phyloP scores from a whole-genome alignment of 1,284 basidiomycete species.

The Prillingera fragicola region DNA sequence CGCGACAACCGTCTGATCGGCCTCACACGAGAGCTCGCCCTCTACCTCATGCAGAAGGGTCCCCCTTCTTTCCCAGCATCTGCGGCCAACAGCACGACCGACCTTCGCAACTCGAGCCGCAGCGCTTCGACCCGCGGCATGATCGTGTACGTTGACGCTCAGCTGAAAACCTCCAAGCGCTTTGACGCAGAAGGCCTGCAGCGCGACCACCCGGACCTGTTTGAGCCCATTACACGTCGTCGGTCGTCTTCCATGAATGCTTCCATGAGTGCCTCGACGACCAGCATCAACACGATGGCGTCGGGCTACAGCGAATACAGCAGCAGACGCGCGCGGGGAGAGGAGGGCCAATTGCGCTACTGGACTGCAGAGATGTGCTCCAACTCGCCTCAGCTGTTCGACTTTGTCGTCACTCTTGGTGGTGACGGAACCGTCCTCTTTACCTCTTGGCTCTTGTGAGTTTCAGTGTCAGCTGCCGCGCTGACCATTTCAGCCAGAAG shows the following conservation, averaged over 20 bases:
- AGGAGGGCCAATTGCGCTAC: slow-evolving; percentile 88
- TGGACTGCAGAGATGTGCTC: slow-evolving; percentile 98
- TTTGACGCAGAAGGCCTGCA: slow-evolving; percentile 90
- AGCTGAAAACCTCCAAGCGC: slow-evolving; percentile 82
- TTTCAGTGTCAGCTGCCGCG: background rate
- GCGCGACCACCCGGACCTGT: slow-evolving; percentile 80
- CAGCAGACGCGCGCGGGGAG: no score
- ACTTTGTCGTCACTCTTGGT: slow-evolving; percentile 97
- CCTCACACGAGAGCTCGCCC: slow-evolving; percentile 85
- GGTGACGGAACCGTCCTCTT: slow-evolving; percentile 98
- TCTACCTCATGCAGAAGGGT: slow-evolving; percentile 84
- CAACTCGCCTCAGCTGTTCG: slow-evolving; percentile 84
- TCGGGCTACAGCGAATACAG: slow-evolving; percentile 5
- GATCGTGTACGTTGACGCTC: slow-evolving; percentile 77
- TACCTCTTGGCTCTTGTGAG: slow-evolving; percentile 90
- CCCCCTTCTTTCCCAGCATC: slow-evolving; percentile 7
- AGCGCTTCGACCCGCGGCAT: slow-evolving; percentile 11
- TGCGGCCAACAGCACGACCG: slow-evolving; percentile 46
- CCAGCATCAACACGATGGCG: slow-evolving; percentile 30
- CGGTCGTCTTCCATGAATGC: slow-evolving; percentile 59
- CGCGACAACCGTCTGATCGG: slow-evolving; percentile 94
- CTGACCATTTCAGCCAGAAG: slow-evolving; percentile 56
- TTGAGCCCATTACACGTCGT: slow-evolving; percentile 62
- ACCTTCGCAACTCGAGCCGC: background rate
- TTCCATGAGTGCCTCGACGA: slow-evolving; percentile 29